Evolutionary conservation across 2,329 filamentous ascomycete genomes (phyloP).

Genomic region (Davidsoniella neocaledoniae): DNA sequence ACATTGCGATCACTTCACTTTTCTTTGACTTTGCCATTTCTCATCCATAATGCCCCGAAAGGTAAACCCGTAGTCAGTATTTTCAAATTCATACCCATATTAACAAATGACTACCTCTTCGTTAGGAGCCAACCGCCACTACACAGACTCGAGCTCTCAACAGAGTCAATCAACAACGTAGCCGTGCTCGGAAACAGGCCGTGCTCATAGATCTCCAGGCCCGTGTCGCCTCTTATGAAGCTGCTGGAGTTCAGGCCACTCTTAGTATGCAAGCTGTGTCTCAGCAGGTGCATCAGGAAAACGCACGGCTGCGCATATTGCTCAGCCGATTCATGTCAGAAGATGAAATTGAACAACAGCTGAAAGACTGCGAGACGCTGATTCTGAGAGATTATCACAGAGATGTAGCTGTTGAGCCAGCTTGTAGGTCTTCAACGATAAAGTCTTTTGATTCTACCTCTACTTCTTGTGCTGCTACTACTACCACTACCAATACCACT

Average conservation of each 20-base stretch:
- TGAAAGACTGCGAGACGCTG: neutral
- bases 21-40: too few species aligned
- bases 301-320: neutral
- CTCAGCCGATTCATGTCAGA: neutral
- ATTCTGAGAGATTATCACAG: too few species aligned
- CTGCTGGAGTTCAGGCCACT: constrained; percentile 5
- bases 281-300: neutral
- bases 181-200: constrained; percentile 8
- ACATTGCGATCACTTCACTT: too few species aligned
- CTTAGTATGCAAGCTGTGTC: constrained; percentile 3
- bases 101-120: too few species aligned
- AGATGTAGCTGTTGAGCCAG: too few species aligned
- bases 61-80: too few species aligned
- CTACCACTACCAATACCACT: too few species aligned
- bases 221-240: neutral
- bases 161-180: constrained; percentile 5
- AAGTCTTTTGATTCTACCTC: too few species aligned
- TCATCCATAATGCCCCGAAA: too few species aligned
- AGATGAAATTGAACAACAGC: constrained; percentile 1
- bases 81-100: too few species aligned
- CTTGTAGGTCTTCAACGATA: too few species aligned
- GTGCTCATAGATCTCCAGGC: constrained; percentile 3
- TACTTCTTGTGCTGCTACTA: too few species aligned
- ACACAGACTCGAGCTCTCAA: constrained; percentile 4
- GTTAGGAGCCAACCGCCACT: neutral